phyloP scores from a whole-genome alignment of 306 rosid species.

The Cyamopsis tetragonoloba region DNA sequence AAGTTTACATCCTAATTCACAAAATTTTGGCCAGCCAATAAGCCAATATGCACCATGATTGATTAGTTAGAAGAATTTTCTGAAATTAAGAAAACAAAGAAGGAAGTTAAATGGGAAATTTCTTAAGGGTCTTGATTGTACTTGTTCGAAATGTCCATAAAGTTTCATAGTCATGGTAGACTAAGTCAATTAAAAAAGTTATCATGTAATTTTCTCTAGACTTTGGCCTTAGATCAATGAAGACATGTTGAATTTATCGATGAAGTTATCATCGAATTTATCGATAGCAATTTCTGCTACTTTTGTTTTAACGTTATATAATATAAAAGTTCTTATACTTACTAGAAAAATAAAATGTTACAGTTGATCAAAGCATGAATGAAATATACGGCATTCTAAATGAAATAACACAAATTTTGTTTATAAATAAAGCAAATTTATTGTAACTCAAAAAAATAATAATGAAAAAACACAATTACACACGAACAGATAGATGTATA shows the following conservation, averaged over 20 bases:
- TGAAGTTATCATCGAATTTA: not conserved
- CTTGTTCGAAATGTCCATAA: not conserved
- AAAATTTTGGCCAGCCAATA: not conserved
- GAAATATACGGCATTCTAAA: too few relatives aligned
- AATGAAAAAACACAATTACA: too few relatives aligned
- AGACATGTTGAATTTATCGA: not conserved
- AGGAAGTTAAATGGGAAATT: slow-evolving; percentile 1
- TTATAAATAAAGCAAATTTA: too few relatives aligned
- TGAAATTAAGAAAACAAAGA: not conserved
- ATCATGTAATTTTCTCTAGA: not conserved
- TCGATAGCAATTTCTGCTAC: not conserved
- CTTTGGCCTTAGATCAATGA: not conserved
- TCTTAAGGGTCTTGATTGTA: not conserved
- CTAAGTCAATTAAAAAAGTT: not conserved
- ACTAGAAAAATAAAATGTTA: not conserved
- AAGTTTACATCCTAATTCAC: not conserved
- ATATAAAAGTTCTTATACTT: not conserved
- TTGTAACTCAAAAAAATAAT: too few relatives aligned
- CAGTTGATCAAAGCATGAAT: too few relatives aligned
- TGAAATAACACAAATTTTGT: too few relatives aligned
- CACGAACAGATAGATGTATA: too few relatives aligned
- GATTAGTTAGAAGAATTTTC: not conserved
- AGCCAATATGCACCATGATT: not conserved
- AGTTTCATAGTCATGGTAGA: slow-evolving; percentile 13
- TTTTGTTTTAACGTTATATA: not conserved